These are phyloP conservation scores for Magnolia kwangsiensis DNA, from an alignment of 164 flowering plant genomes.

Conservation along the genomic window DNA sequence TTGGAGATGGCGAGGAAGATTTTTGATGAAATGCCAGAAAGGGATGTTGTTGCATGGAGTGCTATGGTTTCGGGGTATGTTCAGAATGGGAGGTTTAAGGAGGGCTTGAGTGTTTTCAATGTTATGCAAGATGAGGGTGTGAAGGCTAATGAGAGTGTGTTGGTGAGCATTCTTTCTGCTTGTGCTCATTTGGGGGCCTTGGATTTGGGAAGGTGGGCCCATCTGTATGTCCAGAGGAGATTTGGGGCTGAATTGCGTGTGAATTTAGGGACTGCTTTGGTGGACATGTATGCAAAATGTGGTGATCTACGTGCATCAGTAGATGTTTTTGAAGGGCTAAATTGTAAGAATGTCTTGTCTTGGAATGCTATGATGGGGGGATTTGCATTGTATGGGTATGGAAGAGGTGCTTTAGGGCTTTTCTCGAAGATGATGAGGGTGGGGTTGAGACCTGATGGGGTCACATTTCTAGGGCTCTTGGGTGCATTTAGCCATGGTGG, in stretches of 20 bases:
- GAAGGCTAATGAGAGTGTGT: constrained; percentile 9
- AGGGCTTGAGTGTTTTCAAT: constrained; percentile 7
- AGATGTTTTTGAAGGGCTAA: neutral
- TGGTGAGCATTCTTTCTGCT: constrained; percentile 13
- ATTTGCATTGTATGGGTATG: constrained; percentile 9
- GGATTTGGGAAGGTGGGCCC: constrained; percentile 6
- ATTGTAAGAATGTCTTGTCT: neutral
- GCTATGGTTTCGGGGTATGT: constrained; percentile 10
- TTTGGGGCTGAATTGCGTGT: constrained; percentile 6
- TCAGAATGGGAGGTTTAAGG: constrained; percentile 3
- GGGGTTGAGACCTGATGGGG: constrained; percentile 6
- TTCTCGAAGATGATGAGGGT: constrained; percentile 6
- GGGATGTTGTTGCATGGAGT: constrained; percentile 10
- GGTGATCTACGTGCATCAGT: constrained; percentile 18
- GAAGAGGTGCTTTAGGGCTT: constrained; percentile 7
- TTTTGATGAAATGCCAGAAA: constrained; percentile 11
- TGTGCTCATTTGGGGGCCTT: constrained; percentile 9
- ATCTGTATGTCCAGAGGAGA: constrained; percentile 8
- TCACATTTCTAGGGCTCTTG: constrained; percentile 10
- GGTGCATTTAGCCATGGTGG: constrained; percentile 10
- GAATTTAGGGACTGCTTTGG: constrained; percentile 22
- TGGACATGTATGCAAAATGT: constrained; percentile 67
- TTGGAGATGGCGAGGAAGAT: neutral
- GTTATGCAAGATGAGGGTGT: neutral
- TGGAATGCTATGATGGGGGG: constrained; percentile 12